A percentile compares a stretch with the other conserved stretches of the same genome.
Evolutionary conservation across 768 basidiomycete species (phyloP).

Genomic region (Mycena amicta): DNA sequence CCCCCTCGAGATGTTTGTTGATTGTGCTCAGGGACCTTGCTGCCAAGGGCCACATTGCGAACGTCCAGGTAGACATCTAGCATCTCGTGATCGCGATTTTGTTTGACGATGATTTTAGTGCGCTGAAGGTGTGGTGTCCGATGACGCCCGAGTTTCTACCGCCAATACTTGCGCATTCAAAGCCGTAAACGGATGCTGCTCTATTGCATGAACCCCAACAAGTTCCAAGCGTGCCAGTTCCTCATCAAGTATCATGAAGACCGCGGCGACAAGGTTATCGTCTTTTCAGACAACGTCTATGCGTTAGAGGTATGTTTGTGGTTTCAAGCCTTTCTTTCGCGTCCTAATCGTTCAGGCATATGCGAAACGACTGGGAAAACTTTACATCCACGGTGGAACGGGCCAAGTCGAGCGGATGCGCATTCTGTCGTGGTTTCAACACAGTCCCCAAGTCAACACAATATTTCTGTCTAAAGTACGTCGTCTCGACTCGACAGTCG

Average conservation of each 20-base stretch:
- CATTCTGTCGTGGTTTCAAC: slow-evolving; percentile 93
- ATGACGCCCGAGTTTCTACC: slow-evolving; percentile 99
- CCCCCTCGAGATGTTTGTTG: slow-evolving; percentile 12
- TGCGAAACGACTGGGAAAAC: slow-evolving; percentile 89
- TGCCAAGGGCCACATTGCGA: slow-evolving; percentile 98
- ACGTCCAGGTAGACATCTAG: slow-evolving; percentile 81
- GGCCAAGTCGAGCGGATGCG: slow-evolving; percentile 95
- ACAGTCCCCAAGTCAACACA: slow-evolving; percentile 93
- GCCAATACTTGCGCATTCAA: slow-evolving; percentile 92
- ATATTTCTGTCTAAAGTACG: slow-evolving; percentile 96
- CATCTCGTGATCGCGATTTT: not conserved
- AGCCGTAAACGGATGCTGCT: slow-evolving; percentile 93
- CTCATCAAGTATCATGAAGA: slow-evolving; percentile 98
- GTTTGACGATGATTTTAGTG: slow-evolving; percentile 55
- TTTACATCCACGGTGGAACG: slow-evolving; percentile 95
- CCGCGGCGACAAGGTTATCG: slow-evolving; percentile 98
- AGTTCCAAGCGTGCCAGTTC: slow-evolving; percentile 99
- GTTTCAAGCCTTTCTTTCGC: slow-evolving; percentile 1
- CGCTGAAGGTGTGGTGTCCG: slow-evolving; percentile 99
- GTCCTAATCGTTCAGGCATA: slow-evolving; percentile 61
- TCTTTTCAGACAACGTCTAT: slow-evolving; percentile 98
- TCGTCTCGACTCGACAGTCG: not conserved
- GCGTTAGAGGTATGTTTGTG: slow-evolving; percentile 82
- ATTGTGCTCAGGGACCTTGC: slow-evolving; percentile 75
- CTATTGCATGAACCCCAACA: slow-evolving; percentile 99